These are phyloP conservation scores for Sistotremastrum suecicum DNA, from an alignment of 768 basidiomycete genomes.

Conservation along the genomic window DNA sequence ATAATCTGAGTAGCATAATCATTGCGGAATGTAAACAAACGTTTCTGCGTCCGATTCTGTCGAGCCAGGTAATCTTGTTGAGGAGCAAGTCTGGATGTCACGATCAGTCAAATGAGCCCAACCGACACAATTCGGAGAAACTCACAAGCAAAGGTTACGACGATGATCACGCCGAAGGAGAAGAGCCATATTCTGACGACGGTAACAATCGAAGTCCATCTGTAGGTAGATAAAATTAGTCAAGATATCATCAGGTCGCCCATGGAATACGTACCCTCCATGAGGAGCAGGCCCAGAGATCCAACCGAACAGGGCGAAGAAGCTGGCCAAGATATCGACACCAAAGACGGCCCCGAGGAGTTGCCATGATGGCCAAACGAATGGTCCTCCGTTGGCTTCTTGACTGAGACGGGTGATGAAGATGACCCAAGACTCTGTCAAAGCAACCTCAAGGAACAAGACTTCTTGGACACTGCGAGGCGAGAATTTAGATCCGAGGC, in stretches of 20 bases:
- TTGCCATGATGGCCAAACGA: constrained; percentile 26
- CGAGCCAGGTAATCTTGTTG: constrained; percentile 24
- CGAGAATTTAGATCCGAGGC: not conserved
- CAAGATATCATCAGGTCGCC: constrained; percentile 4
- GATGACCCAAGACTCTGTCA: constrained; percentile 32
- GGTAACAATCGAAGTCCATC: constrained; percentile 25
- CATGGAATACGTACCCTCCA: constrained; percentile 11
- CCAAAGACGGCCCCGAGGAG: constrained; percentile 24
- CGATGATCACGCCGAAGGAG: constrained; percentile 25
- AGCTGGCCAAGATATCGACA: constrained; percentile 27
- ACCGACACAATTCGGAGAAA: not conserved
- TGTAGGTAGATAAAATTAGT: constrained; percentile 4
- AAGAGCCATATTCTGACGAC: constrained; percentile 26
- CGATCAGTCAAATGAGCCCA: not conserved
- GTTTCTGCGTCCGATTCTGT: constrained; percentile 21
- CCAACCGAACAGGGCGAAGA: constrained; percentile 29
- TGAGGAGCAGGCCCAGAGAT: constrained; percentile 22
- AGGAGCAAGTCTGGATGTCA: constrained; percentile 17
- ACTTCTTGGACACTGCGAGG: constrained; percentile 24
- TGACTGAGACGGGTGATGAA: constrained; percentile 12
- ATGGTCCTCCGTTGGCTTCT: constrained; percentile 10
- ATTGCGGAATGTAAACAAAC: constrained; percentile 4
- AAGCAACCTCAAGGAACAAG: constrained; percentile 32
- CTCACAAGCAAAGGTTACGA: constrained; percentile 21
- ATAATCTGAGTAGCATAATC: not conserved